Conservation (phyloP, 768 basidiomycete genomes). For the Rhizopogon vesiculosus region DNA sequence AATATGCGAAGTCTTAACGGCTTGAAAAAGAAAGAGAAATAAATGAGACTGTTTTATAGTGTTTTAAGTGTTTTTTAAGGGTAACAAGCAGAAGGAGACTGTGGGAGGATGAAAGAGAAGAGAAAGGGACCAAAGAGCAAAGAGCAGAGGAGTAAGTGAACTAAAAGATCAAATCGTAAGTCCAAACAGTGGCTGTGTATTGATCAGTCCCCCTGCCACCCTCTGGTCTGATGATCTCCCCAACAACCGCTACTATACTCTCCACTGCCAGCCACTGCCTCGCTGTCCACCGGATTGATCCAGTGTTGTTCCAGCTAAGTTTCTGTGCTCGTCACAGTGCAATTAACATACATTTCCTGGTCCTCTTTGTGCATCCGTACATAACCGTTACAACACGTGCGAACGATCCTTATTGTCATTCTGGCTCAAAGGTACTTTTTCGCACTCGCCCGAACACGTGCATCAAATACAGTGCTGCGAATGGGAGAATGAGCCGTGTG, state of each 20-base stretch:
- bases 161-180: not conserved
- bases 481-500: constrained; percentile 86
- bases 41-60: constrained; percentile 10
- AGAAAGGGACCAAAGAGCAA: constrained; percentile 30
- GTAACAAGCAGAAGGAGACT: constrained; percentile 10
- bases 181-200: constrained; percentile 3
- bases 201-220: not conserved
- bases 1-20: constrained; percentile 9
- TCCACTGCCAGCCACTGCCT: not conserved
- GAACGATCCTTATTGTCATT: not conserved
- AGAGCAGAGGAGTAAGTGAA: constrained; percentile 5
- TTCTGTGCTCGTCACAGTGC: not conserved
- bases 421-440: constrained; percentile 63
- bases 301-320: not conserved
- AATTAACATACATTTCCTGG: too few species aligned
- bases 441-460: constrained; percentile 78
- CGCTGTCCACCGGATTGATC: not conserved
- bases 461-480: constrained; percentile 77
- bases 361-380: not conserved
- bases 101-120: constrained; percentile 11
- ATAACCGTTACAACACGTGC: not conserved
- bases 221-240: not conserved
- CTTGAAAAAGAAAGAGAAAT: constrained; percentile 6
- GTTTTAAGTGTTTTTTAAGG: constrained; percentile 5
- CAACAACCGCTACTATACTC: not conserved